Evolutionary conservation across 2,329 filamentous ascomycete genomes (phyloP).

Genomic region (Capronia epimyces): DNA sequence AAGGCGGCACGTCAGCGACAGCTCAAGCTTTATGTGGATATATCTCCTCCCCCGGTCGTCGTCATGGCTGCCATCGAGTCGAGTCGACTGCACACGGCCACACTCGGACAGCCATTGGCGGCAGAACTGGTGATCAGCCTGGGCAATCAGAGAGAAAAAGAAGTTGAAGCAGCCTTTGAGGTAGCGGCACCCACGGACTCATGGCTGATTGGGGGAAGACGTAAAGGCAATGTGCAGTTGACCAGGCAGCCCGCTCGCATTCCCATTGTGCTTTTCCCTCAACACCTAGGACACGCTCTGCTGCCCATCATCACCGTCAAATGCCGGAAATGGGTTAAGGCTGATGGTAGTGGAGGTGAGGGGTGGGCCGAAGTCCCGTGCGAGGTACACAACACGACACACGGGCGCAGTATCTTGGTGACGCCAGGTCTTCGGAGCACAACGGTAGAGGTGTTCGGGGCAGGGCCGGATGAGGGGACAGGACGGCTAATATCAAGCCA

Average conservation of each 20-base stretch:
- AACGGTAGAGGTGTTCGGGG: conserved; percentile 57
- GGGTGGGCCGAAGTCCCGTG: conserved; percentile 48
- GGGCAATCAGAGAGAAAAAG: conserved; percentile 55
- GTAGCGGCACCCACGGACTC: conserved; percentile 65
- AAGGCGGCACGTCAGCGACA: conserved; percentile 40
- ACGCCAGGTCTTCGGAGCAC: conserved; percentile 65
- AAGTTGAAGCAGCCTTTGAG: conserved; percentile 63
- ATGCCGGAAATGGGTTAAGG: conserved; percentile 13
- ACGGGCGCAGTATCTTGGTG: conserved; percentile 71
- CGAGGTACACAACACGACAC: conserved; percentile 74
- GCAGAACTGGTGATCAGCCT: conserved; percentile 37
- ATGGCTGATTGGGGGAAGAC: conserved; percentile 80
- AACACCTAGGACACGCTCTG: conserved; percentile 70
- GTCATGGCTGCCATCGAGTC: conserved; percentile 65
- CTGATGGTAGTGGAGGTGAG: conserved; percentile 27
- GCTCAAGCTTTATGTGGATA: conserved; percentile 83
- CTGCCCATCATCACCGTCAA: conserved; percentile 75
- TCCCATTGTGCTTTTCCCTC: conserved; percentile 70
- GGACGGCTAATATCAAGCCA: conserved; percentile 15
- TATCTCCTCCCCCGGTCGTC: conserved; percentile 75
- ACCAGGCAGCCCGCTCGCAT: conserved; percentile 34
- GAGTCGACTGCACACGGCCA: conserved; percentile 32
- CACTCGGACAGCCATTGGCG: conserved; percentile 42
- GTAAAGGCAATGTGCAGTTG: conserved; percentile 54
- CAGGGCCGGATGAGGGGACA: conserved; percentile 7